Conservation (phyloP, 345 rosid genomes). For the Rubroshorea leprosula region DNA sequence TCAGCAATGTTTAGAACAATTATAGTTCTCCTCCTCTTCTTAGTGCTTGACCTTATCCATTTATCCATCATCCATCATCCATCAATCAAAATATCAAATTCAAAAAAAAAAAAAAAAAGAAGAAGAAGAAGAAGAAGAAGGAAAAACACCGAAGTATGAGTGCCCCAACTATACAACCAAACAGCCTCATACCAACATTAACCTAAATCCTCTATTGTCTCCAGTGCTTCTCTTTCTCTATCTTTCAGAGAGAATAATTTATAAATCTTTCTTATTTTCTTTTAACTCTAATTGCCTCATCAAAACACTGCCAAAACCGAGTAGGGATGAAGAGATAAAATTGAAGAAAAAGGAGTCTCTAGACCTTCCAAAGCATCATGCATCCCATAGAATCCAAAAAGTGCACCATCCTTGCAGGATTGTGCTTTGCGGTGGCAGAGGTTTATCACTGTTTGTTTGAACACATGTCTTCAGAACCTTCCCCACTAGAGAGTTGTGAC, state of each 20-base stretch:
- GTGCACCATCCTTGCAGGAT: constrained; percentile 5
- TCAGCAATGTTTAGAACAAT: no score
- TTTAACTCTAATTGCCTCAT: constrained; percentile 19
- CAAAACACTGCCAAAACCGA: constrained; percentile 26
- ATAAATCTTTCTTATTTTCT: constrained; percentile 23
- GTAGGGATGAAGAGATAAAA: neutral
- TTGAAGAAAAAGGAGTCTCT: constrained; percentile 6
- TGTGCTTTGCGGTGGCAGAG: constrained; percentile 2
- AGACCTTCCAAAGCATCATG: constrained; percentile 11
- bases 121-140: no score
- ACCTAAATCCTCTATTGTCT: constrained; percentile 10
- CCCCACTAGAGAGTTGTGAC: neutral
- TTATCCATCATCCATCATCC: no score
- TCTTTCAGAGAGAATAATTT: constrained; percentile 14
- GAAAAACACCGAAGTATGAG: no score
- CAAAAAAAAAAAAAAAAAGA: no score
- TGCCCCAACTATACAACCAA: constrained; percentile 34
- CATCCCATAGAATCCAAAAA: neutral
- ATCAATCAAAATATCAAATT: no score
- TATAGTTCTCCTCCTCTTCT: no score
- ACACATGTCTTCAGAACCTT: constrained; percentile 11
- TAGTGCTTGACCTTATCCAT: no score
- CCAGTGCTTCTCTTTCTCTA: constrained; percentile 9
- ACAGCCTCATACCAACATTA: constrained; percentile 14
- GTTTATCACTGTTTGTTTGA: no score